Percentiles rank a stretch among this genome's conserved stretches.
These are phyloP conservation scores for Cercospora janseana DNA, from an alignment of 2,329 filamentous ascomycete genomes.

Conservation along the genomic window DNA sequence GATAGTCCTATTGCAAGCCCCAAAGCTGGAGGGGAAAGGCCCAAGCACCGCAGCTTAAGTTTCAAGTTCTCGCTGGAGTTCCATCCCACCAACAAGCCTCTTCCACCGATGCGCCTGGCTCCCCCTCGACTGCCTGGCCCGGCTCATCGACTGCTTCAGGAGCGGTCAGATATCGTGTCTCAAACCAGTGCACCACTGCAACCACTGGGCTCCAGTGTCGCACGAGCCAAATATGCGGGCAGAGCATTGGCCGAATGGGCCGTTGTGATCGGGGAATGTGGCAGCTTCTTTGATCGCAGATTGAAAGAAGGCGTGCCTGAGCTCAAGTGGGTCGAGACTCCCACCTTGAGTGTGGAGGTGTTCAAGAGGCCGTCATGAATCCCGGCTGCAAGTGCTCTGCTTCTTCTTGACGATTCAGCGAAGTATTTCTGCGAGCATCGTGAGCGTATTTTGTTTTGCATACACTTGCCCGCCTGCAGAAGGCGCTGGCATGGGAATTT, in stretches of 20 bases:
- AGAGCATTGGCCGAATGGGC: conserved; percentile 76
- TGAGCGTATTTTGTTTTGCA: conserved; percentile 10
- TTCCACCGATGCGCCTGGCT: conserved; percentile 60
- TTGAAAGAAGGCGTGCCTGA: conserved; percentile 68
- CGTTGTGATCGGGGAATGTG: conserved; percentile 71
- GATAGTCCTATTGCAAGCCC: neutral
- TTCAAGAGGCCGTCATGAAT: conserved; percentile 43
- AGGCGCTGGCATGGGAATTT: neutral
- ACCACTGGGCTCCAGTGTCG: conserved; percentile 41
- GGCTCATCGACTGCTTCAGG: conserved; percentile 64
- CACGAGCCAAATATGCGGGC: conserved; percentile 61
- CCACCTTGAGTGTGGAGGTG: conserved; percentile 62
- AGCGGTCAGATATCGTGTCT: conserved; percentile 23
- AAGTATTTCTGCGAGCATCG: conserved; percentile 4
- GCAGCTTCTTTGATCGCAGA: conserved; percentile 75
- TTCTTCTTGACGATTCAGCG: neutral
- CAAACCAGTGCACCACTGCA: conserved; percentile 24
- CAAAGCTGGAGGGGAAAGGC: conserved; percentile 10
- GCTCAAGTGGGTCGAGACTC: conserved; percentile 68
- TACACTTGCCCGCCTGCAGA: neutral
- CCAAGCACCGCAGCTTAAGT: conserved; percentile 55
- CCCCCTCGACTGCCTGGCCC: conserved; percentile 68
- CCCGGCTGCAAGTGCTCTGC: no score
- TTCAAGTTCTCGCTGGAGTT: conserved; percentile 75
- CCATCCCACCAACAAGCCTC: conserved; percentile 56